Conservation (phyloP, 768 basidiomycete species). For the Trametes gibbosa region DNA sequence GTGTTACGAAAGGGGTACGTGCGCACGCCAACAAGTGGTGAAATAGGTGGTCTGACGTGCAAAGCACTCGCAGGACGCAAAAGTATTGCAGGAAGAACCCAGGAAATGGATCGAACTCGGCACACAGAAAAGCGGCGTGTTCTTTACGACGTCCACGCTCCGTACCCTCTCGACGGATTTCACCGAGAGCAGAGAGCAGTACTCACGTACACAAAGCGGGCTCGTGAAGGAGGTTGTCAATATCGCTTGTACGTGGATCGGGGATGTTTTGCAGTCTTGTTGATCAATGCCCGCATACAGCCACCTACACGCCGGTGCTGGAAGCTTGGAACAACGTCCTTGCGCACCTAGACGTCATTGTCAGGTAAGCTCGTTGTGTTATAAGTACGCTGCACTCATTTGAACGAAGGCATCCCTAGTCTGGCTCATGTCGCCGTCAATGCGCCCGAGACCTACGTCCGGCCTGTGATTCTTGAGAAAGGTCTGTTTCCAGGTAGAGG, state of each 20-base stretch:
- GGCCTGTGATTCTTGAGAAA: slow-evolving; percentile 75
- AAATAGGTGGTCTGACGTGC: neutral
- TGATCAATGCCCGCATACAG: slow-evolving; percentile 38
- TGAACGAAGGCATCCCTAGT: slow-evolving; percentile 38
- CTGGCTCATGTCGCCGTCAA: slow-evolving; percentile 90
- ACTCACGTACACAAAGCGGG: slow-evolving; percentile 71
- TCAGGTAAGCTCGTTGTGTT: slow-evolving; percentile 54
- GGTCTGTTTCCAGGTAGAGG: slow-evolving; percentile 40
- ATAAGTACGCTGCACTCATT: neutral
- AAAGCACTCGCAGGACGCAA: slow-evolving; percentile 62
- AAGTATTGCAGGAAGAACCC: slow-evolving; percentile 53
- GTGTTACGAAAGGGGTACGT: slow-evolving; percentile 86
- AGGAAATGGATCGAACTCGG: slow-evolving; percentile 78
- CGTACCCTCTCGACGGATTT: slow-evolving; percentile 73
- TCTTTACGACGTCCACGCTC: slow-evolving; percentile 79
- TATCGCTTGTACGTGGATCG: slow-evolving; percentile 71
- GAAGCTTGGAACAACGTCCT: slow-evolving; percentile 81
- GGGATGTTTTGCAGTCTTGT: neutral
- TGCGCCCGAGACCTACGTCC: slow-evolving; percentile 85
- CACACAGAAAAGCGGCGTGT: slow-evolving; percentile 82
- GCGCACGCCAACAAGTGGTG: neutral
- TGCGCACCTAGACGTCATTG: slow-evolving; percentile 88
- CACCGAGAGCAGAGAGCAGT: slow-evolving; percentile 61
- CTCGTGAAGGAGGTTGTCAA: slow-evolving; percentile 91
- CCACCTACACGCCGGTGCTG: slow-evolving; percentile 87